Base-by-base conservation (phyloP, 1,139 yeast genomes). In the Saccharomyces hybrid region DNA sequence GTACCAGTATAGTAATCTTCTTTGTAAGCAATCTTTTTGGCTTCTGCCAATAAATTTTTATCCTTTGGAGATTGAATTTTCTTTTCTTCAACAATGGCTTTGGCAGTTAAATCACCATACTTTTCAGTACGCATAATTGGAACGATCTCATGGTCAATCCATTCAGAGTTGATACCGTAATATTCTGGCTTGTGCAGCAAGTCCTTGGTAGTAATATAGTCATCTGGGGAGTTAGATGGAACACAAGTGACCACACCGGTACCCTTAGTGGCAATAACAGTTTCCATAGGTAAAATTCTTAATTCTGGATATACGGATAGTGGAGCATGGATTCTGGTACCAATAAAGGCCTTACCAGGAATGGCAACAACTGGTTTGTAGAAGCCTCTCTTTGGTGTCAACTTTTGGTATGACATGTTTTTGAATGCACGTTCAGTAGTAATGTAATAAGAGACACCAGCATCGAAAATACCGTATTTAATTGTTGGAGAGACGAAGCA, bases 241-340 rank as follows among this genome's bases (percentile, higher is more conserved):
- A 91, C 99, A 77, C 97, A 95, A 12, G 98, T 93, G 57, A 95
- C 99, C 48, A 93, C 98, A 77, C 98, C 99, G 52, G 99, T 95
- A 80, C 99, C 99, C 77, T 95, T 93, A 57, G 84, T 79, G 47
- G 96, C 95, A 71, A 93, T 78, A 56, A 95, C 93, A 41, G 97
- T 89, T 74, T 93, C 98, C 99, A 93, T 93, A 62, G 99, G 99
- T 64, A 93, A 80, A 57, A 95, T 86, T 67, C 95, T 81, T 63
- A 93, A 77, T 65, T 87, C 83, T 55, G 82, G 76, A 71, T 83
- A 77, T 19, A 78, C 78, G 14, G 97, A 82, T 63, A 87, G 76
- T 58, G 99, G 99, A 38, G 99, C 96, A 63, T 78, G 75, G 64
- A 95, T 87, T 73, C 83, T 82, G 53, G 97, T 83, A 48, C 99